A percentile compares a stretch with the other conserved stretches of the same genome.
Evolutionary conservation across 768 basidiomycete genomes (phyloP).

Genomic region (Neoboletus magnificus): DNA sequence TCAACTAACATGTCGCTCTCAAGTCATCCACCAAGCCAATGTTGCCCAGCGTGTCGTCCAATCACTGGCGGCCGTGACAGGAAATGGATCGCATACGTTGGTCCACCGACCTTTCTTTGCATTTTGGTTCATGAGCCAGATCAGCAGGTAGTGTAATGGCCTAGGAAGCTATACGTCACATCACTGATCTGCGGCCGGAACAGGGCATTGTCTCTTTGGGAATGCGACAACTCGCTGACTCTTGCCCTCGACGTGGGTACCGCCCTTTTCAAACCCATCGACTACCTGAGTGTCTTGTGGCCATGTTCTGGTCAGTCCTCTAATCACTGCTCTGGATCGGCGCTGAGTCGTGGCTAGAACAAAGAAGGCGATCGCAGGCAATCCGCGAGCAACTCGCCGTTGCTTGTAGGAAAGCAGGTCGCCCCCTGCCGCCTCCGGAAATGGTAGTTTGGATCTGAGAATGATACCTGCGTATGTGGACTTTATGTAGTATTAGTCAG

Average conservation of each 20-base stretch:
- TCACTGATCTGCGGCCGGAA: constrained; percentile 10
- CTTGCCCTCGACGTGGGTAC: constrained; percentile 62
- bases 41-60: constrained; percentile 59
- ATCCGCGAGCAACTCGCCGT: constrained; percentile 44
- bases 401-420: constrained; percentile 48
- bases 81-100: constrained; percentile 43
- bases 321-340: background rate
- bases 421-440: constrained; percentile 37
- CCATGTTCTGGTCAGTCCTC: constrained; percentile 53
- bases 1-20: constrained; percentile 5
- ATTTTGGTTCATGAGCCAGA: constrained; percentile 76
- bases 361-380: constrained; percentile 45
- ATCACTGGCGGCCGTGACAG: constrained; percentile 60
- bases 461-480: background rate
- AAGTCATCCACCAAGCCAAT: constrained; percentile 59
- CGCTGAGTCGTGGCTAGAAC: constrained; percentile 37
- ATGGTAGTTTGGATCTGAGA: background rate
- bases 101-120: constrained; percentile 62
- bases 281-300: constrained; percentile 62
- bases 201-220: constrained; percentile 59
- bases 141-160: constrained; percentile 43
- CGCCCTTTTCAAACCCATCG: constrained; percentile 56
- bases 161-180: constrained; percentile 1
- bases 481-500: background rate
- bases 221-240: constrained; percentile 53